Percentiles rank a stretch among this genome's conserved stretches.
phyloP scores from a whole-genome alignment of 768 basidiomycete species.

The Lyophyllum shimeji region DNA sequence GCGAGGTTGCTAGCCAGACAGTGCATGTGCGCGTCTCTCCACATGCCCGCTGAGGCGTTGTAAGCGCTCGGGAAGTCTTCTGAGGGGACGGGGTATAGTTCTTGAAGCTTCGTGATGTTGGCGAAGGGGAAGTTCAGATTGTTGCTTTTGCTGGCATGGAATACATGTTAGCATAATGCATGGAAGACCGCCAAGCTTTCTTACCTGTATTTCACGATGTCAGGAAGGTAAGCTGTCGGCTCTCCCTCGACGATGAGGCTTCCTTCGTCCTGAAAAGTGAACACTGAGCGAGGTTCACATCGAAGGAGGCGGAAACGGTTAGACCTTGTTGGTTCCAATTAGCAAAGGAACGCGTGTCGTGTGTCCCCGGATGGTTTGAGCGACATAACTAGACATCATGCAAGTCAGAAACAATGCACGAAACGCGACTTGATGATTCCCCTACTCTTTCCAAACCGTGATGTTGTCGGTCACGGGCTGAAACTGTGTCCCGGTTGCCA shows the following conservation, averaged over 20 bases:
- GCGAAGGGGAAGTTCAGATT: conserved; percentile 34
- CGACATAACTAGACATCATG: conserved; percentile 22
- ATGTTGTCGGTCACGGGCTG: conserved; percentile 34
- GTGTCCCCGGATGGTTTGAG: conserved; percentile 27
- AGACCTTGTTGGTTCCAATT: conserved; percentile 31
- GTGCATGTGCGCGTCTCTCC: conserved; percentile 34
- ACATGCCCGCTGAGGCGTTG: conserved; percentile 33
- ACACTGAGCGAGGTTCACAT: neutral
- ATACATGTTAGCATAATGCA: neutral
- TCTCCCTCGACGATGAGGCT: conserved; percentile 34
- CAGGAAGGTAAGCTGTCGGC: conserved; percentile 30
- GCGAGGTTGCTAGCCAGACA: conserved; percentile 29
- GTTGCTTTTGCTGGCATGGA: conserved; percentile 25
- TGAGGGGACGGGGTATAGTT: conserved; percentile 28
- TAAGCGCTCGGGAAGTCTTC: conserved; percentile 28
- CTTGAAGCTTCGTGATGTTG: conserved; percentile 19
- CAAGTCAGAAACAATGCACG: neutral
- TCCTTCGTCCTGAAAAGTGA: conserved; percentile 26
- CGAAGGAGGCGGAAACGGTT: neutral
- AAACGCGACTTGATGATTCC: neutral
- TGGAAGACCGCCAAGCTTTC: neutral
- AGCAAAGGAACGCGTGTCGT: conserved; percentile 29
- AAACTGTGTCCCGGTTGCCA: conserved; percentile 30
- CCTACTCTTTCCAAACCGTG: conserved; percentile 33
- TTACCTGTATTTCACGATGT: conserved; percentile 26